phyloP scores from a whole-genome alignment of 2,329 filamentous ascomycete genomes.

The Claviceps digitariae region DNA sequence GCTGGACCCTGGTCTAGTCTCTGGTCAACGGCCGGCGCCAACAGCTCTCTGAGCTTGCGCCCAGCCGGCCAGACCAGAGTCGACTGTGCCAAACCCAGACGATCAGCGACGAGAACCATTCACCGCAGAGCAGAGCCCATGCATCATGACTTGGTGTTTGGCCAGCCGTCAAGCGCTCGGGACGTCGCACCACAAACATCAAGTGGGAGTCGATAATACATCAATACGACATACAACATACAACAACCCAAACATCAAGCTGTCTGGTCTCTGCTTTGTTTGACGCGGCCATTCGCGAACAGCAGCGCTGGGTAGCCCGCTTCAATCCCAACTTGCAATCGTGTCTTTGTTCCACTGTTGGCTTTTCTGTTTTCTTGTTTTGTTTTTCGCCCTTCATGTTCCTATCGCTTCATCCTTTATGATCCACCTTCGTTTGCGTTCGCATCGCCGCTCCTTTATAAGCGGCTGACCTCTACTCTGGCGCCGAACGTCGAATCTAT shows the following conservation, averaged over 20 bases:
- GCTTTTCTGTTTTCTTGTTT: not conserved
- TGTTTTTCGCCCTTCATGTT: not conserved
- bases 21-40: too few species aligned
- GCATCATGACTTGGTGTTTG: not conserved
- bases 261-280: not conserved
- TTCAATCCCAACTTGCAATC: not conserved
- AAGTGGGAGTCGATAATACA: not conserved
- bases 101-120: not conserved
- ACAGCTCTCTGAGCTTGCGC: too few species aligned
- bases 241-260: not conserved
- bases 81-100: not conserved
- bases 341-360: not conserved
- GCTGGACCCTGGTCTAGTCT: not conserved
- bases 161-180: not conserved
- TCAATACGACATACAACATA: not conserved
- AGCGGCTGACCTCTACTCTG: not conserved
- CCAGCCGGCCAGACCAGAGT: not conserved
- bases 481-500: not conserved
- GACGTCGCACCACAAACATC: not conserved
- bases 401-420: not conserved
- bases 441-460: not conserved
- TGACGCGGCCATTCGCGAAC: not conserved
- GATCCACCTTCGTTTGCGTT: not conserved
- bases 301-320: not conserved
- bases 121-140: not conserved